These are phyloP conservation scores for Kalmanozyma brasiliensis DNA, from an alignment of 1,284 basidiomycete genomes.

Conservation along the genomic window DNA sequence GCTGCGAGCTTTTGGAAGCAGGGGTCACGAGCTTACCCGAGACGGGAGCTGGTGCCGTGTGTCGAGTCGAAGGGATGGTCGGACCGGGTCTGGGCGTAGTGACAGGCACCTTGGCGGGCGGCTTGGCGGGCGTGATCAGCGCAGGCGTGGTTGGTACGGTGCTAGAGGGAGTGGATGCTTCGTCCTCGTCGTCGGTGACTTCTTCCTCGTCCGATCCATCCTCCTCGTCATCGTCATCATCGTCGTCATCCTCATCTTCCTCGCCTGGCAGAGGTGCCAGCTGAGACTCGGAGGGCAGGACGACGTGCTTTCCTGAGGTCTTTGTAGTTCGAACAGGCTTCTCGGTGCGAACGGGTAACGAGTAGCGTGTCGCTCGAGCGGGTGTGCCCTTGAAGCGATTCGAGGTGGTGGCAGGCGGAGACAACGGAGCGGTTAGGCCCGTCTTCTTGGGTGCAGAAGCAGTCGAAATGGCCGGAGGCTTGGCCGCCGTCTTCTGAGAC, in stretches of 20 bases:
- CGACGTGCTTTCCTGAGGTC: slow-evolving; percentile 88
- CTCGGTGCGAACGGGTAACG: slow-evolving; percentile 64
- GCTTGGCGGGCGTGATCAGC: slow-evolving; percentile 19
- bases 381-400: slow-evolving; percentile 65
- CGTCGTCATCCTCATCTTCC: slow-evolving; percentile 69
- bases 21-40: slow-evolving; percentile 42
- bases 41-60: slow-evolving; percentile 28
- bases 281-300: slow-evolving; percentile 89
- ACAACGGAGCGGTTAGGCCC: slow-evolving; percentile 27
- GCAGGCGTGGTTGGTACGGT: slow-evolving; percentile 8
- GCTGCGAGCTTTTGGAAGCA: slow-evolving; percentile 26
- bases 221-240: slow-evolving; percentile 61
- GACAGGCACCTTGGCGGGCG: slow-evolving; percentile 44
- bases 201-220: slow-evolving; percentile 67
- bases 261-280: slow-evolving; percentile 77
- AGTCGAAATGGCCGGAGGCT: slow-evolving; percentile 9
- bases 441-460: slow-evolving; percentile 8
- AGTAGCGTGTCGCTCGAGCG: slow-evolving; percentile 62
- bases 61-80: slow-evolving; percentile 36
- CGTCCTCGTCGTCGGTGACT: slow-evolving; percentile 54
- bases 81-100: slow-evolving; percentile 36
- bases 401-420: slow-evolving; percentile 29
- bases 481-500: slow-evolving; percentile 8
- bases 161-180: not conserved
- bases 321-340: slow-evolving; percentile 82